Percentiles rank a stretch among this genome's conserved stretches.
Conservation (phyloP, 805 yeast species). For the Dipodascus albidus region DNA sequence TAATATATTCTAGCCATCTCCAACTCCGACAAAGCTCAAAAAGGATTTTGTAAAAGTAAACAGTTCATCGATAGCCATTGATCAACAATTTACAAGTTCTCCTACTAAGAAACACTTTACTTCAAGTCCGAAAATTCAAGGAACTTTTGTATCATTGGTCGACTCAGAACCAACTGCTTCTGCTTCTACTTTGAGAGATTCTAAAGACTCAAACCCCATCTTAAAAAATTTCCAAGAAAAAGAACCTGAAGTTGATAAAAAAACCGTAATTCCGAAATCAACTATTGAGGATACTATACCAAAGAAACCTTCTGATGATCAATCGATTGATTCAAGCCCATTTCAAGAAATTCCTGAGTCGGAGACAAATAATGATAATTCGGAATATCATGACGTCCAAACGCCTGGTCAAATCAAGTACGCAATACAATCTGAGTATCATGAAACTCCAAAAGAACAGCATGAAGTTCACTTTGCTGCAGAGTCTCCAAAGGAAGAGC, state of each 20-base stretch:
- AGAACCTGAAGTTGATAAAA: neutral
- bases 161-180: neutral
- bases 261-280: neutral
- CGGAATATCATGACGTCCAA: neutral
- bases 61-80: neutral
- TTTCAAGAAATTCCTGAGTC: neutral
- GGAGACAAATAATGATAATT: neutral
- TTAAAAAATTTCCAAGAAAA: no score
- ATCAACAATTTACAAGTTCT: neutral
- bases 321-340: neutral
- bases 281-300: neutral
- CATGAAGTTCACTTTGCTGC: neutral
- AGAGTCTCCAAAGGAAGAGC: neutral
- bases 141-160: neutral
- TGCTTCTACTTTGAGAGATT: neutral
- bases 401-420: neutral
- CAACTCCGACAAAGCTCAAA: neutral
- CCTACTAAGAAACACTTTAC: neutral
- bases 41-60: neutral
- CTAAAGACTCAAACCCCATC: no score
- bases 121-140: neutral
- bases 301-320: neutral
- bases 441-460: neutral
- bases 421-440: neutral
- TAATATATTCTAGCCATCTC: neutral